phyloP scores from a whole-genome alignment of 495 filamentous ascomycete species.

The Penicillium diatomitis region DNA sequence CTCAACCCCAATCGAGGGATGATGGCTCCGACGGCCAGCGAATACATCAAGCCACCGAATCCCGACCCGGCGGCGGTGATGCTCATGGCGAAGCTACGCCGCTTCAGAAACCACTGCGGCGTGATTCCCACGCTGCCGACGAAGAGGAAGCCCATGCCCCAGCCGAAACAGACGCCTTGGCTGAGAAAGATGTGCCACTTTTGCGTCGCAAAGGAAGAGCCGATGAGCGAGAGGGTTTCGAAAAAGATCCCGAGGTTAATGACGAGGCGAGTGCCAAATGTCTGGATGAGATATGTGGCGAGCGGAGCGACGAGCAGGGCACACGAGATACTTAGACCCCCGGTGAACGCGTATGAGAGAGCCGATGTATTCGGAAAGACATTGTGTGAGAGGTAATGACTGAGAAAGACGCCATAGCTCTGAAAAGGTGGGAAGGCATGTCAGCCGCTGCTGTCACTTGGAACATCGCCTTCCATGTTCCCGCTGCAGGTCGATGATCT shows the following conservation, averaged over 20 bases:
- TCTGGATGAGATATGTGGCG: conserved; percentile 50
- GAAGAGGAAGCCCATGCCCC: conserved; percentile 70
- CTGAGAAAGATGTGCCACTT: conserved; percentile 69
- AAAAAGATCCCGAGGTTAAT: conserved; percentile 54
- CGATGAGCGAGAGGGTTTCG: conserved; percentile 51
- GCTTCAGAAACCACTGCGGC: conserved; percentile 70
- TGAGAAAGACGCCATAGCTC: conserved; percentile 62
- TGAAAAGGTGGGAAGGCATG: neutral
- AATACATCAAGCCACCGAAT: conserved; percentile 60
- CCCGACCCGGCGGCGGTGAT: conserved; percentile 67
- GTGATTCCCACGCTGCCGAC: conserved; percentile 60
- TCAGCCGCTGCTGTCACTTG: neutral
- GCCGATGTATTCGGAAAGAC: conserved; percentile 49
- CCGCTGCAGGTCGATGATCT: neutral
- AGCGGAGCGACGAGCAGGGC: conserved; percentile 55
- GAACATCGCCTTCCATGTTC: neutral
- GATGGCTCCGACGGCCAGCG: conserved; percentile 37
- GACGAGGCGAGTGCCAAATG: conserved; percentile 44
- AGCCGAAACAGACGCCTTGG: conserved; percentile 68
- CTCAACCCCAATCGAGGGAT: conserved; percentile 52
- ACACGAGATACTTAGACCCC: conserved; percentile 58
- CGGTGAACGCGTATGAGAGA: conserved; percentile 62
- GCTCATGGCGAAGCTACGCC: conserved; percentile 63
- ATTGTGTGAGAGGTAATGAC: conserved; percentile 54
- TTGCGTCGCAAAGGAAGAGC: conserved; percentile 55